Percentiles rank a stretch among this genome's conserved stretches.
Evolutionary conservation across 495 filamentous ascomycete genomes (phyloP).

Genomic region (Pyrenula massariospora): DNA sequence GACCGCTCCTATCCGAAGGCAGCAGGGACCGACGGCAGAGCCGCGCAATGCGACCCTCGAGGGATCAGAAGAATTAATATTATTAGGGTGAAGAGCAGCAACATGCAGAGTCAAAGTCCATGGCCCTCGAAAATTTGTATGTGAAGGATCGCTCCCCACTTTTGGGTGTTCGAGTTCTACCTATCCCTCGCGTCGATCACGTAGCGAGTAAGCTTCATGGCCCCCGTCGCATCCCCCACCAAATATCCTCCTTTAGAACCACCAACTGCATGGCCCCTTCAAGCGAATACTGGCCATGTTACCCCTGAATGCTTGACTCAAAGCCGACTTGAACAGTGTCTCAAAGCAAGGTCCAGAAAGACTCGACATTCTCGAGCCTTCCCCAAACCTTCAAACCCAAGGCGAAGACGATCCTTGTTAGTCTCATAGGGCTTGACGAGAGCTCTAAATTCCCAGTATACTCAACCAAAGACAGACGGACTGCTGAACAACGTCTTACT

Average conservation of each 20-base stretch:
- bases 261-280: not conserved
- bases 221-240: not conserved
- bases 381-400: constrained; percentile 5
- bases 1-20: not conserved
- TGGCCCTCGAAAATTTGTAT: too few species aligned
- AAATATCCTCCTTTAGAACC: not conserved
- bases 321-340: not conserved
- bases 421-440: too few species aligned
- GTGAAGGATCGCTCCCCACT: not conserved
- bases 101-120: too few species aligned
- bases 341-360: not conserved
- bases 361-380: not conserved
- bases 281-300: not conserved
- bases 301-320: not conserved
- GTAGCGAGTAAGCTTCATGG: not conserved
- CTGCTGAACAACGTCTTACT: too few species aligned
- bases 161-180: too few species aligned
- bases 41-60: too few species aligned
- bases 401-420: too few species aligned
- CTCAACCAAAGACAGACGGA: too few species aligned
- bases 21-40: not conserved
- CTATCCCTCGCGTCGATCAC: not conserved
- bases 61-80: too few species aligned
- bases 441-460: too few species aligned
- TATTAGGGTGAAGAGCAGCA: too few species aligned